Conservation (phyloP, 805 yeast genomes). For the Lipomyces starkeyi region DNA sequence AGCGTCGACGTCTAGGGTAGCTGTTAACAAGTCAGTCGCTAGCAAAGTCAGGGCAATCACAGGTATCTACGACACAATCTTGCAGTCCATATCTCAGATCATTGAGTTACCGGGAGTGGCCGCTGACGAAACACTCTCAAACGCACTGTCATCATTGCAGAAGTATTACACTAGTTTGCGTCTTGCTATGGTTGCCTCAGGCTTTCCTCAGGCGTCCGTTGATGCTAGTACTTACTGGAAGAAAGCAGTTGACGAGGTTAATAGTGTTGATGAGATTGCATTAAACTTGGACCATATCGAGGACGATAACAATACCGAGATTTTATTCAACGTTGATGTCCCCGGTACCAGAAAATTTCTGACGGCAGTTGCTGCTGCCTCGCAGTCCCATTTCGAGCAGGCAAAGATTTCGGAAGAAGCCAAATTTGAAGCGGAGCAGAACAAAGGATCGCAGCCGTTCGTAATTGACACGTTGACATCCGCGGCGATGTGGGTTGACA, state of each 20-base stretch:
- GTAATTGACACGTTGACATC: conserved; percentile 53
- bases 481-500: neutral
- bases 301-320: conserved; percentile 14
- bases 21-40: conserved; percentile 17
- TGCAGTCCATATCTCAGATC: conserved; percentile 61
- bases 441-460: conserved; percentile 38
- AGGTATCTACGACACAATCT: conserved; percentile 58
- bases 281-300: conserved; percentile 22
- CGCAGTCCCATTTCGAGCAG: conserved; percentile 24
- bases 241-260: conserved; percentile 34
- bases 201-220: conserved; percentile 29
- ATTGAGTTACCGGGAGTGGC: conserved; percentile 90
- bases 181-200: conserved; percentile 36
- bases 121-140: conserved; percentile 72
- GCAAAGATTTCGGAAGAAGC: conserved; percentile 7
- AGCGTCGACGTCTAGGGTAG: neutral
- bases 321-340: conserved; percentile 27
- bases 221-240: conserved; percentile 23
- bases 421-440: conserved; percentile 8
- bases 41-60: conserved; percentile 45
- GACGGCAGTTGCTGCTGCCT: conserved; percentile 12
- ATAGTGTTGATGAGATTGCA: conserved; percentile 30
- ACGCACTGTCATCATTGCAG: conserved; percentile 59
- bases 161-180: conserved; percentile 51
- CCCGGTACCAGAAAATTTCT: conserved; percentile 28